phyloP scores from a whole-genome alignment of 2,329 filamentous ascomycete species.

The Lachnellula suecica region DNA sequence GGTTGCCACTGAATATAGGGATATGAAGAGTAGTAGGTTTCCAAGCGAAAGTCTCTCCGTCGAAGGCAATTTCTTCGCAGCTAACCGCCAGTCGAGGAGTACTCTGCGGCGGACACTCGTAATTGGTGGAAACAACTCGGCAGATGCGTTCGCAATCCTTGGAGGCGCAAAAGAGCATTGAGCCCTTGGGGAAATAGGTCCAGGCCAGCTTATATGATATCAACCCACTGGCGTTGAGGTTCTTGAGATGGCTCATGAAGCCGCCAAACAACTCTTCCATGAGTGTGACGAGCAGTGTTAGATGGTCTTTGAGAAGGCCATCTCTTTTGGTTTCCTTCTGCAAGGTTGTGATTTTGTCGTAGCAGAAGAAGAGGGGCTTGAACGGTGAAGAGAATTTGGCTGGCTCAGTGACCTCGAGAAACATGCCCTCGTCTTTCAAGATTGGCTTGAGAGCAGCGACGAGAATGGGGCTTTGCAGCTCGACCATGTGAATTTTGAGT shows the following conservation, averaged over 20 bases:
- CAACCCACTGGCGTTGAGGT: conserved; percentile 38
- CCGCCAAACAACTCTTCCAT: conserved; percentile 44
- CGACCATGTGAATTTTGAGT: conserved; percentile 41
- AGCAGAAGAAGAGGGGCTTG: conserved; percentile 43
- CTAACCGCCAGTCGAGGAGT: conserved; percentile 19
- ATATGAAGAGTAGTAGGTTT: conserved; percentile 34
- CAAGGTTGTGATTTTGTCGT: conserved; percentile 40
- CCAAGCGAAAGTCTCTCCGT: conserved; percentile 45
- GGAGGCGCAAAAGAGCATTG: conserved; percentile 39
- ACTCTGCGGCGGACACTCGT: neutral
- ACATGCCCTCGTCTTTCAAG: conserved; percentile 40
- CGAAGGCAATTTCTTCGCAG: conserved; percentile 40
- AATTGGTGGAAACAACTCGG: conserved; percentile 15
- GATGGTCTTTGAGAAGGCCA: conserved; percentile 35
- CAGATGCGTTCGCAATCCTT: conserved; percentile 42
- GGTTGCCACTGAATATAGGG: conserved; percentile 38
- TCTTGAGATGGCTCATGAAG: conserved; percentile 36
- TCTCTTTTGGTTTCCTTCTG: conserved; percentile 27
- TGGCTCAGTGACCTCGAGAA: conserved; percentile 38
- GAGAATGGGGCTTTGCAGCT: conserved; percentile 43
- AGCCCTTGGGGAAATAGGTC: conserved; percentile 43
- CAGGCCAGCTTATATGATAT: conserved; percentile 43
- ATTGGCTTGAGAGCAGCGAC: conserved; percentile 43
- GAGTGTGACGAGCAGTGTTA: conserved; percentile 41
- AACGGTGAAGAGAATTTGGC: conserved; percentile 42